Percentiles rank a stretch among this genome's conserved stretches.
phyloP scores from a whole-genome alignment of 2,329 filamentous ascomycete species.

The Diplocarpon rosae region DNA sequence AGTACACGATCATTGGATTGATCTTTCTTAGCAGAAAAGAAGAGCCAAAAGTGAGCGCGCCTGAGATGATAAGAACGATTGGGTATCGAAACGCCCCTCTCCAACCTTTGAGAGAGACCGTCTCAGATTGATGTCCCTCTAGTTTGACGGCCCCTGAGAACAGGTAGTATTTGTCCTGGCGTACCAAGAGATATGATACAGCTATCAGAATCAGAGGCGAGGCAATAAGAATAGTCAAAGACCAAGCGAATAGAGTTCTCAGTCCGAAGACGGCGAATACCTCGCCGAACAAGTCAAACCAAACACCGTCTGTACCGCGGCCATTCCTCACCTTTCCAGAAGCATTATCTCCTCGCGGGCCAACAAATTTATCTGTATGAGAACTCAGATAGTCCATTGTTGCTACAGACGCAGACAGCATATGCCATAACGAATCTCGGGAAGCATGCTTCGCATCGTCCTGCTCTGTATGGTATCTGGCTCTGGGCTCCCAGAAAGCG shows the following conservation, averaged over 20 bases:
- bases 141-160: constrained; percentile 54
- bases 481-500: constrained; percentile 78
- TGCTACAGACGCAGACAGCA: constrained; percentile 74
- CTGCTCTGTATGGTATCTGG: constrained; percentile 82
- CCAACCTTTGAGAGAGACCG: constrained; percentile 59
- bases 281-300: constrained; percentile 86
- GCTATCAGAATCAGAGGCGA: constrained; percentile 63
- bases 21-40: constrained; percentile 69
- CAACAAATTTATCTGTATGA: constrained; percentile 55
- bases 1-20: constrained; percentile 87
- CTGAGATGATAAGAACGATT: constrained; percentile 58
- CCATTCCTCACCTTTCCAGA: constrained; percentile 56
- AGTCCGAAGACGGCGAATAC: constrained; percentile 70
- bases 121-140: constrained; percentile 48
- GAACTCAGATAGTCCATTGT: constrained; percentile 63
- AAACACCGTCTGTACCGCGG: constrained; percentile 60
- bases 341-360: constrained; percentile 41
- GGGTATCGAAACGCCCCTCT: constrained; percentile 80
- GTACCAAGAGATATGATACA: constrained; percentile 57
- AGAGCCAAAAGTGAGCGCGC: constrained; percentile 56
- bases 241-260: constrained; percentile 78
- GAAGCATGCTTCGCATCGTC: constrained; percentile 76
- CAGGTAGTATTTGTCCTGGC: constrained; percentile 76
- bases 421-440: constrained; percentile 72
- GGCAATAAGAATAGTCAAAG: constrained; percentile 70